Evolutionary conservation across 352 stramenopile genomes (phyloP).

Genomic region (Globisporangium alternatum): DNA sequence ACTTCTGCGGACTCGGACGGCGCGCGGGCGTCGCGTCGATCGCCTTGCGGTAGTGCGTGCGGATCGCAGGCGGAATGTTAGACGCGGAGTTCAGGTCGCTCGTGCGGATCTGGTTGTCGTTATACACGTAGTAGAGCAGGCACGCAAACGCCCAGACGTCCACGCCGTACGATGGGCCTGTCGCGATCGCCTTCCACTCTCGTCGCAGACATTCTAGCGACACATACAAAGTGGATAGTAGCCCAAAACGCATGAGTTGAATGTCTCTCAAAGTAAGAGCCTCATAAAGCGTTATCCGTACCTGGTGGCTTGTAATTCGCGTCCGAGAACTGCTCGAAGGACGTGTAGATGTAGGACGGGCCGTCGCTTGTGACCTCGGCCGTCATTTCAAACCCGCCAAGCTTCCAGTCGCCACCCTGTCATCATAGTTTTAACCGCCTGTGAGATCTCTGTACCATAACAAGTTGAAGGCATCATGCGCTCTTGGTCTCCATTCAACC

Average conservation of each 20-base stretch:
- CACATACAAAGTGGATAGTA: slow-evolving; percentile 22
- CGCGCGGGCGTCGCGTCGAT: slow-evolving; percentile 62
- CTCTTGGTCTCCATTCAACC: not conserved
- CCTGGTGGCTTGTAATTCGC: slow-evolving; percentile 78
- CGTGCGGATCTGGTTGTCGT: slow-evolving; percentile 58
- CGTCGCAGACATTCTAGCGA: slow-evolving; percentile 73
- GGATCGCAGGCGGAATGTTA: slow-evolving; percentile 67
- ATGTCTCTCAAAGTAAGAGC: not conserved
- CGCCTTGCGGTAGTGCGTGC: slow-evolving; percentile 76
- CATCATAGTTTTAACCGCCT: not conserved
- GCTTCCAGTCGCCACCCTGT: slow-evolving; percentile 93
- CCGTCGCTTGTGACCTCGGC: slow-evolving; percentile 82
- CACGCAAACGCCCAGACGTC: slow-evolving; percentile 81
- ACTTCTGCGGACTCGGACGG: slow-evolving; percentile 80
- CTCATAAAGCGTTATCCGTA: slow-evolving; percentile 25
- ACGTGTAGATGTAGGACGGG: slow-evolving; percentile 71
- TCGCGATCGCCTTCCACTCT: slow-evolving; percentile 65
- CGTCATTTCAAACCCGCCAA: slow-evolving; percentile 92
- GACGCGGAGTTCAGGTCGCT: slow-evolving; percentile 53
- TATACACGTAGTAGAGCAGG: slow-evolving; percentile 77
- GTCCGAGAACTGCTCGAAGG: slow-evolving; percentile 83
- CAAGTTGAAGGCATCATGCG: slow-evolving; percentile 1
- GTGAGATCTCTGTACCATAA: not conserved
- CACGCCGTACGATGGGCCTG: slow-evolving; percentile 46
- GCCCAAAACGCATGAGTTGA: not conserved